Percentiles rank a stretch among this genome's conserved stretches.
phyloP scores from a whole-genome alignment of 1,284 basidiomycete species.

The Boletus austroedulis region DNA sequence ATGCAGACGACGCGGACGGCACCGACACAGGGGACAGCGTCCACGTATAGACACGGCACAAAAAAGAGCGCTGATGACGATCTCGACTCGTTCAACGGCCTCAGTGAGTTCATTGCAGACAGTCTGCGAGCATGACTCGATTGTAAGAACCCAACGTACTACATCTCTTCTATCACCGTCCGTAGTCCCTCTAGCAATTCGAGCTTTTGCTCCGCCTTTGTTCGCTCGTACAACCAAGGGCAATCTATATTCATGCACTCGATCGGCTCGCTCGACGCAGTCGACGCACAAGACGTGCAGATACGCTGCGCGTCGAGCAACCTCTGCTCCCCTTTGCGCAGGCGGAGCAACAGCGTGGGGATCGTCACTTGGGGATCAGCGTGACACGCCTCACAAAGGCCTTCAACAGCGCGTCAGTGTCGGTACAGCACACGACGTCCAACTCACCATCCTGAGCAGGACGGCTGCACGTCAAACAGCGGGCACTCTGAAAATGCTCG shows the following conservation, averaged over 20 bases:
- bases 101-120: neutral
- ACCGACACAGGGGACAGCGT: constrained; percentile 55
- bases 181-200: constrained; percentile 43
- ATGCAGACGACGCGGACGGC: no score
- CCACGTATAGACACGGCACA: constrained; percentile 25
- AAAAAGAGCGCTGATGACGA: constrained; percentile 11
- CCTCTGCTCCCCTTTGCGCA: constrained; percentile 57
- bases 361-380: constrained; percentile 54
- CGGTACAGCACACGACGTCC: neutral
- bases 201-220: constrained; percentile 59
- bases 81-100: constrained; percentile 7
- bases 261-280: constrained; percentile 57
- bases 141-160: neutral
- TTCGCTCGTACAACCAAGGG: constrained; percentile 73
- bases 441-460: constrained; percentile 53
- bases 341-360: constrained; percentile 55
- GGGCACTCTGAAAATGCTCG: constrained; percentile 71
- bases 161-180: constrained; percentile 34
- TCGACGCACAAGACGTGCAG: constrained; percentile 68
- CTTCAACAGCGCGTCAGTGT: constrained; percentile 41
- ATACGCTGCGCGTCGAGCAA: constrained; percentile 59
- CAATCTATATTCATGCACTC: constrained; percentile 85
- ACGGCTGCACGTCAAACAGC: constrained; percentile 68
- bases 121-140: neutral
- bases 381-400: constrained; percentile 66